phyloP scores from a whole-genome alignment of 2,329 filamentous ascomycete species.

The Fusarium humuli region DNA sequence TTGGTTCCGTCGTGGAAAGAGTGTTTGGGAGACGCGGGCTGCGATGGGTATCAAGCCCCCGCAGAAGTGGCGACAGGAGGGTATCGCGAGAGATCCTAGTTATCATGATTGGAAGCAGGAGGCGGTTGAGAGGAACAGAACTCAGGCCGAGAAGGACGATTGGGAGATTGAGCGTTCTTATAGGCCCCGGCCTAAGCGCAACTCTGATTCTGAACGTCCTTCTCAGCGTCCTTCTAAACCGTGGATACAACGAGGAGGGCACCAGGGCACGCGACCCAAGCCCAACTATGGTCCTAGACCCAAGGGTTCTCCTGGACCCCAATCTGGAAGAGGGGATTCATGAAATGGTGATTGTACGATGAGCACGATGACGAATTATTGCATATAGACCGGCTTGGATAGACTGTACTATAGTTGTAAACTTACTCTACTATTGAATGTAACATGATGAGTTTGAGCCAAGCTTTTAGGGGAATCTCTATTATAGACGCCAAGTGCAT shows the following conservation, averaged over 20 bases:
- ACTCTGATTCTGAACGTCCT: neutral
- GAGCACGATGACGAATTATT: conserved; percentile 21
- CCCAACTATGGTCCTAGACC: neutral
- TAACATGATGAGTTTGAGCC: conserved; percentile 10
- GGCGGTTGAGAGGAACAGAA: conserved; percentile 45
- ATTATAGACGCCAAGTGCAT: neutral
- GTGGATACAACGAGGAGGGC: neutral
- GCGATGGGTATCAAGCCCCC: conserved; percentile 72
- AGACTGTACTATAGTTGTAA: conserved; percentile 40
- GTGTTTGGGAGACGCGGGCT: conserved; percentile 69
- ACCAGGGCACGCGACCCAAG: neutral
- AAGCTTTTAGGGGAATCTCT: neutral
- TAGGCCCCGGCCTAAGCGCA: neutral
- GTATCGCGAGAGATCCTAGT: conserved; percentile 59
- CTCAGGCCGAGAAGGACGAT: conserved; percentile 49
- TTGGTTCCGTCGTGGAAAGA: conserved; percentile 71
- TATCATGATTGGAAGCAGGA: conserved; percentile 54
- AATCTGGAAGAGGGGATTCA: conserved; percentile 8
- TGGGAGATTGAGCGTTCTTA: conserved; percentile 29
- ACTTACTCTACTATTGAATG: conserved; percentile 36
- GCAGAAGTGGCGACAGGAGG: conserved; percentile 68
- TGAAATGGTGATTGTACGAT: conserved; percentile 27
- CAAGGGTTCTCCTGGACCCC: neutral
- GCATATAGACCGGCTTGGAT: conserved; percentile 31
- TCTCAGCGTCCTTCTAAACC: neutral